Conservation (phyloP, 352 stramenopile genomes). For the Globisporangium barbulae region DNA sequence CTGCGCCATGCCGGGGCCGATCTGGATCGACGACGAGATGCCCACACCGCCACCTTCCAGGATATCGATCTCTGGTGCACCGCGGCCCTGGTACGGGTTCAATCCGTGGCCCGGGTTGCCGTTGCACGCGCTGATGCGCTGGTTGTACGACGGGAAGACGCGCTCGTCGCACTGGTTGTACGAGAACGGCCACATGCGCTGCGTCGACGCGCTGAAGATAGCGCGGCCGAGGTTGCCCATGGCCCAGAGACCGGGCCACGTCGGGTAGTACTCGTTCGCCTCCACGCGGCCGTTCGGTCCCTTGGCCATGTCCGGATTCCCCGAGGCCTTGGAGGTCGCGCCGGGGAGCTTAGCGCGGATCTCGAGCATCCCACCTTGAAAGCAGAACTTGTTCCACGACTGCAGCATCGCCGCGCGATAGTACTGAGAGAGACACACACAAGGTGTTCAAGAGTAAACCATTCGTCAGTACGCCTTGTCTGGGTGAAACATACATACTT, state of each 20-base stretch:
- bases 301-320: constrained; percentile 63
- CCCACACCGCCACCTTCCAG: constrained; percentile 82
- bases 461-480: not conserved
- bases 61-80: constrained; percentile 95
- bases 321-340: constrained; percentile 59
- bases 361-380: constrained; percentile 92
- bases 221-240: constrained; percentile 94
- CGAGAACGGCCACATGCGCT: constrained; percentile 95
- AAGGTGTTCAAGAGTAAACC: not conserved
- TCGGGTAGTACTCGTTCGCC: constrained; percentile 51
- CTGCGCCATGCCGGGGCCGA: constrained; percentile 52
- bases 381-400: constrained; percentile 95
- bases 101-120: constrained; percentile 88
- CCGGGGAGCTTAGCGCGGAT: constrained; percentile 89
- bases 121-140: constrained; percentile 90
- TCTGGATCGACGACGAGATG: constrained; percentile 76
- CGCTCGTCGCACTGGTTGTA: constrained; percentile 91
- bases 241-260: constrained; percentile 95
- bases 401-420: constrained; percentile 83
- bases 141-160: constrained; percentile 70
- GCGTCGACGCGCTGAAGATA: constrained; percentile 92
- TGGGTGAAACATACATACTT: no score
- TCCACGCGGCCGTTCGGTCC: constrained; percentile 56
- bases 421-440: constrained; percentile 6
- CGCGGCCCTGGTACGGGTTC: constrained; percentile 85